Conservation (phyloP, 148 eudicot genomes). For the Rhododendron henanense region DNA sequence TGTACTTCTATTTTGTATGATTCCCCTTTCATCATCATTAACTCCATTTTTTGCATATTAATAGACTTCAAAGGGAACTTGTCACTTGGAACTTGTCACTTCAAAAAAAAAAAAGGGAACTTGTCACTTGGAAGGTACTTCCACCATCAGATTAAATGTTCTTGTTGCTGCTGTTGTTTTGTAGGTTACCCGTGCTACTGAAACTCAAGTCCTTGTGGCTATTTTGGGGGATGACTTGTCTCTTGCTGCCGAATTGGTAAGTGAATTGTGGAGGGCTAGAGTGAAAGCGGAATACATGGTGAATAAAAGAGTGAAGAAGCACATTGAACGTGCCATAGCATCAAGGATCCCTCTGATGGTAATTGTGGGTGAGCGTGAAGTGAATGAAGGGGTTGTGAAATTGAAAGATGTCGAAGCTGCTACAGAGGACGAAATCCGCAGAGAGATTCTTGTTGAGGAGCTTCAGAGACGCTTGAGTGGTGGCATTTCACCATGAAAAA, state of each 20-base stretch:
- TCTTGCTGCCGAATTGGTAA: conserved; percentile 62
- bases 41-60: background rate
- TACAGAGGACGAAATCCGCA: conserved; percentile 43
- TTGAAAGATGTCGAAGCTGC: conserved; percentile 53
- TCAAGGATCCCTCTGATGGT: conserved; percentile 75
- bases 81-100: background rate
- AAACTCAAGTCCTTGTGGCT: conserved; percentile 87
- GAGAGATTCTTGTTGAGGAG: conserved; percentile 51
- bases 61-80: background rate
- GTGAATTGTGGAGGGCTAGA: conserved; percentile 68
- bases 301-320: conserved; percentile 60
- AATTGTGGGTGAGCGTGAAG: conserved; percentile 70
- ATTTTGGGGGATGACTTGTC: conserved; percentile 61
- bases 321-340: conserved; percentile 66
- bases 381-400: conserved; percentile 58
- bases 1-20: background rate
- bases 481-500: conserved; percentile 19
- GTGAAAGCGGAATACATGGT: conserved; percentile 60
- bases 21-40: background rate
- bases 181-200: conserved; percentile 73
- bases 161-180: conserved; percentile 8
- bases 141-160: background rate
- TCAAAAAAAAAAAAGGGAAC: background rate
- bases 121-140: background rate
- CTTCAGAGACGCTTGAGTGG: conserved; percentile 33